phyloP scores from a whole-genome alignment of 306 rosid genomes.

The Parietaria judaica region DNA sequence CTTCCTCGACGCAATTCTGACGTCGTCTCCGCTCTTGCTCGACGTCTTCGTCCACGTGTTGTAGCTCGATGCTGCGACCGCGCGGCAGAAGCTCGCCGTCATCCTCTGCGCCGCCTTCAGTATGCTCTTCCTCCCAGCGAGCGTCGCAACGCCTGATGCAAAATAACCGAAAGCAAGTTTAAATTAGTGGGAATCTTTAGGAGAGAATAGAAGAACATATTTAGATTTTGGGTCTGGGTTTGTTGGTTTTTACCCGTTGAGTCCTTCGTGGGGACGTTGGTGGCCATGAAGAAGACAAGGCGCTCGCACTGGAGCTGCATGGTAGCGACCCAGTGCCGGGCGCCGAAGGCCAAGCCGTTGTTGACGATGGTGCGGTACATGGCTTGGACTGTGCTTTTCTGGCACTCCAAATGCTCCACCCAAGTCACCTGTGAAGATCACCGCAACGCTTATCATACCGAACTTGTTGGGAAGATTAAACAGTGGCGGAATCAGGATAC shows the following conservation, averaged over 20 bases:
- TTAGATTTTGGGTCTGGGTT: background rate
- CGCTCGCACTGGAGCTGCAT: constrained; percentile 93
- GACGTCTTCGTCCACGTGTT: constrained; percentile 78
- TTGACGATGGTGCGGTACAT: constrained; percentile 67
- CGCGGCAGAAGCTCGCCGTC: constrained; percentile 70
- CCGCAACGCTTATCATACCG: too few relatives aligned
- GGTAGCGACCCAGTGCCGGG: constrained; percentile 84
- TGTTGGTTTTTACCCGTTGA: constrained; percentile 37
- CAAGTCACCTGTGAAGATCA: constrained; percentile 49
- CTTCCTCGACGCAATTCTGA: constrained; percentile 79
- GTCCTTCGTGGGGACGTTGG: constrained; percentile 95
- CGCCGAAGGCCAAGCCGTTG: constrained; percentile 87
- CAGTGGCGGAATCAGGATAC: too few relatives aligned
- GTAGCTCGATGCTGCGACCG: constrained; percentile 81
- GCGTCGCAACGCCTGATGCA: constrained; percentile 63
- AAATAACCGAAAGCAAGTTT: too few relatives aligned
- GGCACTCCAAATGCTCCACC: constrained; percentile 97
- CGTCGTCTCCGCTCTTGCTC: constrained; percentile 80
- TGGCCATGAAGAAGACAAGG: constrained; percentile 74
- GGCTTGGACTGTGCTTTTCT: constrained; percentile 62
- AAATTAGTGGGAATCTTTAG: too few relatives aligned
- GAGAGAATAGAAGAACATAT: too few relatives aligned
- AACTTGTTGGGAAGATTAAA: too few relatives aligned
- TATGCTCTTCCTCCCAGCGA: constrained; percentile 94
- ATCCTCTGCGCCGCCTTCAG: constrained; percentile 88